These are phyloP conservation scores for Sparassis latifolia DNA, from an alignment of 1,284 basidiomycete genomes.

Conservation along the genomic window DNA sequence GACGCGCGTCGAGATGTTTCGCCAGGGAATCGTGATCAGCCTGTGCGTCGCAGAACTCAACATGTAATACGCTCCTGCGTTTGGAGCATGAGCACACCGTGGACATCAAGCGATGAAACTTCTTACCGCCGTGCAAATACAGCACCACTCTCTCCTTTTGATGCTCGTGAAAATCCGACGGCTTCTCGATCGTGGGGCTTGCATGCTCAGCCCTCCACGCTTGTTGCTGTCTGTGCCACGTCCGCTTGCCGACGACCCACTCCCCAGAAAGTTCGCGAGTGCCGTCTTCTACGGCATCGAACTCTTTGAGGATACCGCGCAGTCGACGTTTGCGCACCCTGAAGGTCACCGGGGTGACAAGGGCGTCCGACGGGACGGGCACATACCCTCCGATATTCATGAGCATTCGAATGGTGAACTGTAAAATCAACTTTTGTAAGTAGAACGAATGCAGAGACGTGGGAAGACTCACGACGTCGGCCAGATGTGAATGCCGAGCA, in stretches of 20 bases:
- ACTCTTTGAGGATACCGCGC: constrained; percentile 71
- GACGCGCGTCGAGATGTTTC: constrained; percentile 84
- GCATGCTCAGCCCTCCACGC: constrained; percentile 58
- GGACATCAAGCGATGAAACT: no score
- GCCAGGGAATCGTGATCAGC: constrained; percentile 89
- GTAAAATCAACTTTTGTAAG: constrained; percentile 7
- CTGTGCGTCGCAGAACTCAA: constrained; percentile 94
- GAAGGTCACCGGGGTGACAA: constrained; percentile 95
- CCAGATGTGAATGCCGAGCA: constrained; percentile 76
- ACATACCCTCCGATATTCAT: constrained; percentile 81
- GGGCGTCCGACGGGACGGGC: constrained; percentile 88
- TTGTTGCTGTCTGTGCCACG: constrained; percentile 84
- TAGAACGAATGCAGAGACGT: background rate
- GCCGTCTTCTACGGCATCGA: constrained; percentile 70
- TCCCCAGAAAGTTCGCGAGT: constrained; percentile 84
- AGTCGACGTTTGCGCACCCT: constrained; percentile 69
- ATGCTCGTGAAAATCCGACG: no score
- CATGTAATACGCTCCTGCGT: constrained; percentile 83
- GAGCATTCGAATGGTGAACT: constrained; percentile 72
- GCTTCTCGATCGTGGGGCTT: background rate
- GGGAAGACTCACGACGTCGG: constrained; percentile 65
- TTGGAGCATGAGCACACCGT: background rate
- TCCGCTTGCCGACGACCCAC: constrained; percentile 91
- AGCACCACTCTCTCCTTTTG: constrained; percentile 78
- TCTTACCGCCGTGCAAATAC: constrained; percentile 87